Evolutionary conservation across 495 filamentous ascomycete genomes (phyloP), one percentile per base, ranked within the genome.

Genomic region (Clohesyomyces aquaticus): DNA sequence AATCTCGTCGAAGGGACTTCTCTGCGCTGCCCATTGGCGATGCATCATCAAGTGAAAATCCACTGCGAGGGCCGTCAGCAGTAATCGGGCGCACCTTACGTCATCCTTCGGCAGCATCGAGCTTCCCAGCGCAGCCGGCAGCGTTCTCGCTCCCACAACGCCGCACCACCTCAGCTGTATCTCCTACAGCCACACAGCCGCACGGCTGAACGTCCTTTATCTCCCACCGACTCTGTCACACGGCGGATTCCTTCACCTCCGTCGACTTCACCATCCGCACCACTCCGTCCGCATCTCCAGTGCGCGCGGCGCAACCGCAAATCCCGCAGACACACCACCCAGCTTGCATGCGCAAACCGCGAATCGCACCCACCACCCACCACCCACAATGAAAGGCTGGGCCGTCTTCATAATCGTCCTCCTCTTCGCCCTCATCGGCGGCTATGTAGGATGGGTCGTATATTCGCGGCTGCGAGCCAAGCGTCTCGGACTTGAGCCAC

Each of bases 401-500:
- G 45, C 54, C 42, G 68, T 85, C 64, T 75, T 85, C 61, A 66
- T 82, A 55, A 71, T 85, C 48, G 67, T 78, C 18, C 74, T 88
- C 56, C 63, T 80, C 68, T 51, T 85, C 49, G 82, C 84, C 68
- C 73, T 86, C 53, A 67, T 80, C 66, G 74, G 69, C 68, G 75
- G 69, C 65, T 63, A 59, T 66, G 64, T 65, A 57, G 73, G 73
- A 67, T 77, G 73, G 74, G 54, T 72, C 55, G 68, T 76, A 41
- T 78, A 72, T 56, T 80, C 82, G 1, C 84, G 85, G 62, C 67
- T 85, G 43, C 83, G 83, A 62, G 87, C 88, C 41, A 76, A 82
- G 48, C 80, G 82, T 12, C 75, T 88, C 35, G 88, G 88, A 46
- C 83, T 88, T 46, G 85, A 85, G 21, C 81, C 84, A 54, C 88